These are phyloP conservation scores for Trypanosoma lewisi DNA, from an alignment of 208 protist genomes.

Conservation along the genomic window DNA sequence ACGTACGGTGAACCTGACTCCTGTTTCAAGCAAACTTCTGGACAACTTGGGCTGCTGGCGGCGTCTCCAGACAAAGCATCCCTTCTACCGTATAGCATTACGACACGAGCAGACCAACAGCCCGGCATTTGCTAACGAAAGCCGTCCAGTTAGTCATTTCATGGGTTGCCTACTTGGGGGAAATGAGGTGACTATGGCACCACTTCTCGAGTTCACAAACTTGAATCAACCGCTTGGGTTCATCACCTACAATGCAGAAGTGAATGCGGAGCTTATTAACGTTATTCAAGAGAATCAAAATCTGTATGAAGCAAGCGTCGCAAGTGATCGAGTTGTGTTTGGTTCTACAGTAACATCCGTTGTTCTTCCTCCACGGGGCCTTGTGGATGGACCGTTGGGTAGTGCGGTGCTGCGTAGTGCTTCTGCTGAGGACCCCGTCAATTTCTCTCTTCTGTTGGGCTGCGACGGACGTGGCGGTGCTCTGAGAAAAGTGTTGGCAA, in stretches of 20 bases:
- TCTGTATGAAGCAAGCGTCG: neutral
- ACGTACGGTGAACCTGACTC: constrained; percentile 79
- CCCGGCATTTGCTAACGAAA: constrained; percentile 34
- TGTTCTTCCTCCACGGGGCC: constrained; percentile 30
- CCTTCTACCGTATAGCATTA: constrained; percentile 84
- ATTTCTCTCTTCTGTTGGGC: constrained; percentile 68
- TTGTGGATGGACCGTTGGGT: constrained; percentile 53
- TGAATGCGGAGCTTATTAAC: constrained; percentile 61
- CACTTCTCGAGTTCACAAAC: constrained; percentile 80
- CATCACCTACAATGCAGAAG: constrained; percentile 77
- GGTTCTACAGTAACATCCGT: constrained; percentile 46
- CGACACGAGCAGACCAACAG: constrained; percentile 82
- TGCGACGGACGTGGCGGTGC: constrained; percentile 80
- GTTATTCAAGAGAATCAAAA: constrained; percentile 50
- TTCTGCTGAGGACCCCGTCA: constrained; percentile 21
- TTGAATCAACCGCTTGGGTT: constrained; percentile 78
- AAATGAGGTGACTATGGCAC: constrained; percentile 34
- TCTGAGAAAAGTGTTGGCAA: constrained; percentile 60
- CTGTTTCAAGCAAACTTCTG: constrained; percentile 77
- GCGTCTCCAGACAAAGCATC: constrained; percentile 71
- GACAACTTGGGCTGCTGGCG: constrained; percentile 76
- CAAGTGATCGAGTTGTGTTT: constrained; percentile 47
- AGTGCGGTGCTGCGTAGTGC: constrained; percentile 23
- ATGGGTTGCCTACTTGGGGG: constrained; percentile 44
- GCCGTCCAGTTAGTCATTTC: constrained; percentile 55